Percentiles rank a stretch among this genome's conserved stretches.
These are phyloP conservation scores for Trypanosoma lewisi DNA, from an alignment of 208 protist genomes.

Conservation along the genomic window DNA sequence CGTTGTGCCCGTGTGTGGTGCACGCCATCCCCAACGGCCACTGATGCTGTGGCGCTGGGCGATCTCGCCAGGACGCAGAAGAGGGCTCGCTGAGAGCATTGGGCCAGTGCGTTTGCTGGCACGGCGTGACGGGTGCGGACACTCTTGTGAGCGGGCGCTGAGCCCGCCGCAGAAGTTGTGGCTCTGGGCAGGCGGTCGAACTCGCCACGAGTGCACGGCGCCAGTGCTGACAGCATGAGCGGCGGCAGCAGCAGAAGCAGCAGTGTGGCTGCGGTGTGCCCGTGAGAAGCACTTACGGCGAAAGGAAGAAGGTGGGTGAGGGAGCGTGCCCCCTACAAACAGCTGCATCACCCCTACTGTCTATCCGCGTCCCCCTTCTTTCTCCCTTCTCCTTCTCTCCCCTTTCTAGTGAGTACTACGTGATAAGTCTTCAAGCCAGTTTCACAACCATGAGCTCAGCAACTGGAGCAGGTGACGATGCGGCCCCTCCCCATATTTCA, in stretches of 20 bases:
- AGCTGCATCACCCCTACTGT: neutral
- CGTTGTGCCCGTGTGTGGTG: too few species aligned
- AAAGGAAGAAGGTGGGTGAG: neutral
- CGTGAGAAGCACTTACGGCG: neutral
- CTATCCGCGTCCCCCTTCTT: neutral
- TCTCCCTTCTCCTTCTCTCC: neutral
- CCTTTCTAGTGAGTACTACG: neutral
- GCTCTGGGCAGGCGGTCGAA: neutral
- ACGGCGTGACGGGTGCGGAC: too few species aligned
- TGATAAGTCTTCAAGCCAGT: neutral
- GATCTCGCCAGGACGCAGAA: slow-evolving; percentile 11
- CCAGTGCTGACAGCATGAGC: neutral
- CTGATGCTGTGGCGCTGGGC: slow-evolving; percentile 1
- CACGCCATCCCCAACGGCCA: too few species aligned
- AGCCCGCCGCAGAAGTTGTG: neutral
- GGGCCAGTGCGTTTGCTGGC: neutral
- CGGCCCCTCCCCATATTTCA: neutral
- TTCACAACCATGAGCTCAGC: neutral
- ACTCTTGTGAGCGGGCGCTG: too few species aligned
- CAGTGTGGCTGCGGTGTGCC: too few species aligned
- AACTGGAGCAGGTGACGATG: neutral
- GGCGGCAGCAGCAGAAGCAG: too few species aligned
- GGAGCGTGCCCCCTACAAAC: neutral
- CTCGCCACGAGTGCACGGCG: neutral
- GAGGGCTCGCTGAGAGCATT: neutral